Evolutionary conservation across 345 rosid species (phyloP).

Genomic region (Euphorbia lathyris): DNA sequence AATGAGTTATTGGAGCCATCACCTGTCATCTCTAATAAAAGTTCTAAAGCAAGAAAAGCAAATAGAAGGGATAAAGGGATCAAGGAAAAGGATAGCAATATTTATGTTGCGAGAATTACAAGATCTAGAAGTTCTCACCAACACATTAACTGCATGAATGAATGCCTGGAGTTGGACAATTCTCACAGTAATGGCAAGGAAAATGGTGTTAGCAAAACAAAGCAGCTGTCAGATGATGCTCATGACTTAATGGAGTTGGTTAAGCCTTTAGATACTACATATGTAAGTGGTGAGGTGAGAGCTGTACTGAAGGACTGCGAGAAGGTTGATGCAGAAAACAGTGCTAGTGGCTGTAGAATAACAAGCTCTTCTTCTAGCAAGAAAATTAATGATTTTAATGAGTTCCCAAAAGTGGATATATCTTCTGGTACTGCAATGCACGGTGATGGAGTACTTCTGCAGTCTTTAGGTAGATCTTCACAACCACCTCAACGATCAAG

Average conservation of each 20-base stretch:
- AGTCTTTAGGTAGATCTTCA: conserved; percentile 16
- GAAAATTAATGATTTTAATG: background rate
- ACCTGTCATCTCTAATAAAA: conserved; percentile 23
- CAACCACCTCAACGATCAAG: conserved; percentile 1
- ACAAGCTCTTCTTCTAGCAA: conserved; percentile 5
- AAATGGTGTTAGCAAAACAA: conserved; percentile 11
- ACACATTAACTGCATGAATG: conserved; percentile 22
- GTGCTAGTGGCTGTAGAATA: conserved; percentile 17
- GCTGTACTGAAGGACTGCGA: background rate
- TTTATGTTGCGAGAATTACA: conserved; percentile 27
- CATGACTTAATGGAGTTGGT: conserved; percentile 4
- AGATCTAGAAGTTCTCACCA: conserved; percentile 35
- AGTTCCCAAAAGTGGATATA: background rate
- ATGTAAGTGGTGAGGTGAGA: conserved; percentile 10
- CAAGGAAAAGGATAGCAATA: conserved; percentile 19
- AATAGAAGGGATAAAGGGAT: conserved; percentile 6
- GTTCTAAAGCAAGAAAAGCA: conserved; percentile 26
- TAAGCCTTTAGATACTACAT: conserved; percentile 6
- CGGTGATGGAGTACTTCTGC: background rate
- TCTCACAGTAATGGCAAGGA: conserved; percentile 14
- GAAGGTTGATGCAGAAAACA: conserved; percentile 11
- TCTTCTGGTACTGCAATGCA: background rate
- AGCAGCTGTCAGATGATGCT: conserved; percentile 11
- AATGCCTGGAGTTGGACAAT: conserved; percentile 13
- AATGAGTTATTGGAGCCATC: conserved; percentile 22